Conservation (phyloP, 352 stramenopile species). For the Hyaloperonospora brassicae region DNA sequence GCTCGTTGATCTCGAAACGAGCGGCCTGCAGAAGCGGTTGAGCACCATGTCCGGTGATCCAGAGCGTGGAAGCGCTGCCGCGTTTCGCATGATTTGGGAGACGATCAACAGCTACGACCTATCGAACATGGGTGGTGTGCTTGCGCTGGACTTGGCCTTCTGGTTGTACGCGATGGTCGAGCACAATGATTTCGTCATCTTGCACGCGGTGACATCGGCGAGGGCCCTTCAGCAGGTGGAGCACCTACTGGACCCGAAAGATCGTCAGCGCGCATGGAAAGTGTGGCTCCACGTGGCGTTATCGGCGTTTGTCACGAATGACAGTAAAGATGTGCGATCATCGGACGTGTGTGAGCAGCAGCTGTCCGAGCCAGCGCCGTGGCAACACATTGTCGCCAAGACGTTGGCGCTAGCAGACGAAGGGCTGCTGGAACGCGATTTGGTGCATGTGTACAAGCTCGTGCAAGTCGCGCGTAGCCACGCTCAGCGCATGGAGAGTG, state of each 20-base stretch:
- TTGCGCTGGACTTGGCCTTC: slow-evolving; percentile 29
- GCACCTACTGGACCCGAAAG: slow-evolving; percentile 20
- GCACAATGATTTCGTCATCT: slow-evolving; percentile 34
- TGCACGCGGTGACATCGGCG: slow-evolving; percentile 33
- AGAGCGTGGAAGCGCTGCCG: slow-evolving; percentile 16
- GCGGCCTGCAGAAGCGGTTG: slow-evolving; percentile 20
- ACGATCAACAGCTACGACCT: slow-evolving; percentile 27
- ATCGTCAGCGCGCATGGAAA: slow-evolving; percentile 25
- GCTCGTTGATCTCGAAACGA: slow-evolving; percentile 17
- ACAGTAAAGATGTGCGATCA: slow-evolving; percentile 15
- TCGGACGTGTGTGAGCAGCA: slow-evolving; percentile 30
- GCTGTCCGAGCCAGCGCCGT: slow-evolving; percentile 24
- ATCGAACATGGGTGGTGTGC: slow-evolving; percentile 24
- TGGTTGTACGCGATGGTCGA: slow-evolving; percentile 35
- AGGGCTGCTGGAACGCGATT: slow-evolving; percentile 20
- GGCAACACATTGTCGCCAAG: slow-evolving; percentile 34
- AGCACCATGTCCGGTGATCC: slow-evolving; percentile 25
- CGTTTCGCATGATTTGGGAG: slow-evolving; percentile 25
- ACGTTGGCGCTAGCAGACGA: slow-evolving; percentile 34
- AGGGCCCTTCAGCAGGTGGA: slow-evolving; percentile 34
- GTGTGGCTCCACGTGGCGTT: slow-evolving; percentile 32
- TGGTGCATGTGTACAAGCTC: slow-evolving; percentile 50
- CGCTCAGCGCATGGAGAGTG: slow-evolving; percentile 12
- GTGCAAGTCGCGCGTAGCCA: slow-evolving; percentile 43
- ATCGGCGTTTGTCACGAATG: slow-evolving; percentile 24